Conservation (phyloP, 23 red algal species). For the Porphyridium purpureum region DNA sequence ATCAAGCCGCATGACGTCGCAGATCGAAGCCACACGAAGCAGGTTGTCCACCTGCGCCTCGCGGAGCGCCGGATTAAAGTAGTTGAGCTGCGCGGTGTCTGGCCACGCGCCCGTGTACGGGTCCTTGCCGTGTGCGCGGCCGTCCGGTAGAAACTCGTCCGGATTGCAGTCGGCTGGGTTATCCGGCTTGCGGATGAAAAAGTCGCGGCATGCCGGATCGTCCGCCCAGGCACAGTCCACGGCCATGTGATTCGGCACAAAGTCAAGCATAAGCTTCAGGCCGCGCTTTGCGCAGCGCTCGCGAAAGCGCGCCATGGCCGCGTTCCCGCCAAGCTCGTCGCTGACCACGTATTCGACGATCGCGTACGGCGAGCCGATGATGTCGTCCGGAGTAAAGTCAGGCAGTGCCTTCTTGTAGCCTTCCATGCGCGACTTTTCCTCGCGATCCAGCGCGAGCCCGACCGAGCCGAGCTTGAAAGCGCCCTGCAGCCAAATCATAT, state of each 20-base stretch:
- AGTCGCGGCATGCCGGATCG: not conserved
- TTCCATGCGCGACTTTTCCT: constrained; percentile 1
- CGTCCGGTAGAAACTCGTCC: constrained; percentile 3
- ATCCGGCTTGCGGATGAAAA: not conserved
- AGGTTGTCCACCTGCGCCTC: not conserved
- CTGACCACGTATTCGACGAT: constrained; percentile 21
- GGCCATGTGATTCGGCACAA: constrained; percentile 19
- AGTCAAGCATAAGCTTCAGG: constrained; percentile 18
- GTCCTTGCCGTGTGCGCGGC: constrained; percentile 9
- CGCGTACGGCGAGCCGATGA: constrained; percentile 43
- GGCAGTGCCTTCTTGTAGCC: constrained; percentile 7
- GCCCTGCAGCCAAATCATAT: constrained; percentile 20
- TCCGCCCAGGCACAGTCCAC: constrained; percentile 12
- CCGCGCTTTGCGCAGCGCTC: not conserved
- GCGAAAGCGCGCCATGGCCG: constrained; percentile 8
- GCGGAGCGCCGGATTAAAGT: constrained; percentile 12
- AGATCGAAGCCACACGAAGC: constrained; percentile 10
- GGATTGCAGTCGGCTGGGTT: not conserved
- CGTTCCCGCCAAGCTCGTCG: constrained; percentile 11
- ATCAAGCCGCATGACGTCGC: constrained; percentile 21
- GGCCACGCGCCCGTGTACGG: constrained; percentile 28
- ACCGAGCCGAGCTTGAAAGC: constrained; percentile 8
- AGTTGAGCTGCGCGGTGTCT: constrained; percentile 44
- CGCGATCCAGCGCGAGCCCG: constrained; percentile 17
- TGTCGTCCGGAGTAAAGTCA: constrained; percentile 16